phyloP scores from a whole-genome alignment of 2,329 filamentous ascomycete genomes.

The Phialophora macrospora region DNA sequence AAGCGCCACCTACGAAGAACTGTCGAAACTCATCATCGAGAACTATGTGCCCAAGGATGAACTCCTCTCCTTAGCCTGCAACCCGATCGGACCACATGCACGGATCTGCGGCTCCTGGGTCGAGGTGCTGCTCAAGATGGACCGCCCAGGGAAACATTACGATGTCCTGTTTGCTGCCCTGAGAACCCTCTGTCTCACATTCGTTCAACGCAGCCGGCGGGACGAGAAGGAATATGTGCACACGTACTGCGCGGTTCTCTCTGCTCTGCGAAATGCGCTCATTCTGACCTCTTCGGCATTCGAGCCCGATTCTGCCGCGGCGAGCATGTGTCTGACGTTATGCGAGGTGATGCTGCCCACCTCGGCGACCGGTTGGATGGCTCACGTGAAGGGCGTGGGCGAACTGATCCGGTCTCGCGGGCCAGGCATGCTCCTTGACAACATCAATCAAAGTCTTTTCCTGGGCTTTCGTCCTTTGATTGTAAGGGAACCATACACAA shows the following conservation, averaged over 20 bases:
- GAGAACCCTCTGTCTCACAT: not conserved
- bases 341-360: conserved; percentile 1
- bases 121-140: not conserved
- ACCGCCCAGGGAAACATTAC: not conserved
- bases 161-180: not conserved
- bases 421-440: not conserved
- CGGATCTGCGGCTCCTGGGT: conserved; percentile 7
- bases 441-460: not conserved
- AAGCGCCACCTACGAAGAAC: not conserved
- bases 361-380: conserved; percentile 1
- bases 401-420: not conserved
- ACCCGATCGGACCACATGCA: not conserved
- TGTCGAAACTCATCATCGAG: not conserved
- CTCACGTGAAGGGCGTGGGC: conserved; percentile 5
- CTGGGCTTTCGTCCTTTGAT: conserved; percentile 5
- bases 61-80: not conserved
- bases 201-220: not conserved
- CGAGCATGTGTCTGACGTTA: conserved; percentile 5
- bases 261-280: not conserved
- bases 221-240: not conserved
- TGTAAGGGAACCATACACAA: not conserved
- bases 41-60: conserved; percentile 4
- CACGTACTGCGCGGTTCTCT: not conserved
- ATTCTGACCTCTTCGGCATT: conserved; percentile 1
- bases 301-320: not conserved